A percentile compares a stretch with the other conserved stretches of the same genome.
phyloP scores from a whole-genome alignment of 2,329 filamentous ascomycete genomes.

The Colletotrichum sidae region DNA sequence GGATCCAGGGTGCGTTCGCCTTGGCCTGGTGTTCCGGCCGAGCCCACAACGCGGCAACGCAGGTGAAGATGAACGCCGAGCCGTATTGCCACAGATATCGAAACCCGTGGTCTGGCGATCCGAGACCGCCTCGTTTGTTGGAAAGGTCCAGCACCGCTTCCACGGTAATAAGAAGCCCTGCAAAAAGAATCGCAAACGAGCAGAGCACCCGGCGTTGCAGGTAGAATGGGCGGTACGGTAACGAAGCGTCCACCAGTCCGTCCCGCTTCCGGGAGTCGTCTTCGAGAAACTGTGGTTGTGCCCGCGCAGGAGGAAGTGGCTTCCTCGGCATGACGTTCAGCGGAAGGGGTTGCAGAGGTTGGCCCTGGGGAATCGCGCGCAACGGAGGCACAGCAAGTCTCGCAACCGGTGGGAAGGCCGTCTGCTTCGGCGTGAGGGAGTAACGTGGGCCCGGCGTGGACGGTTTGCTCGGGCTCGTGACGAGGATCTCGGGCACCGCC shows the following conservation, averaged over 20 bases:
- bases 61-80: constrained; percentile 47
- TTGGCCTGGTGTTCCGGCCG: constrained; percentile 55
- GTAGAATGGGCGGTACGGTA: constrained; percentile 51
- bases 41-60: constrained; percentile 48
- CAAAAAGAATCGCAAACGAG: constrained; percentile 45
- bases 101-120: constrained; percentile 40
- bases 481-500: constrained; percentile 28
- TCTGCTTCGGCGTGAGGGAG: constrained; percentile 14
- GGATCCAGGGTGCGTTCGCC: constrained; percentile 51
- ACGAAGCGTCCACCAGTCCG: constrained; percentile 42
- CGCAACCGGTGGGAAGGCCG: constrained; percentile 2
- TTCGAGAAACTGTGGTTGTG: background rate
- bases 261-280: constrained; percentile 20
- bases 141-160: constrained; percentile 48
- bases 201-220: constrained; percentile 47
- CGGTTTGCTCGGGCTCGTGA: constrained; percentile 24
- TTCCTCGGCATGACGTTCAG: too few relatives aligned
- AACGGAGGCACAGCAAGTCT: constrained; percentile 16
- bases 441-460: constrained; percentile 17
- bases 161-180: constrained; percentile 43
- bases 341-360: background rate
- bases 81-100: constrained; percentile 53
- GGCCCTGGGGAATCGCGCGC: constrained; percentile 13
- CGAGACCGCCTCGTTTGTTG: constrained; percentile 44
- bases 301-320: too few relatives aligned